These are phyloP conservation scores for Dianthus caryophyllus DNA, from an alignment of 148 eudicot species.

Conservation along the genomic window DNA sequence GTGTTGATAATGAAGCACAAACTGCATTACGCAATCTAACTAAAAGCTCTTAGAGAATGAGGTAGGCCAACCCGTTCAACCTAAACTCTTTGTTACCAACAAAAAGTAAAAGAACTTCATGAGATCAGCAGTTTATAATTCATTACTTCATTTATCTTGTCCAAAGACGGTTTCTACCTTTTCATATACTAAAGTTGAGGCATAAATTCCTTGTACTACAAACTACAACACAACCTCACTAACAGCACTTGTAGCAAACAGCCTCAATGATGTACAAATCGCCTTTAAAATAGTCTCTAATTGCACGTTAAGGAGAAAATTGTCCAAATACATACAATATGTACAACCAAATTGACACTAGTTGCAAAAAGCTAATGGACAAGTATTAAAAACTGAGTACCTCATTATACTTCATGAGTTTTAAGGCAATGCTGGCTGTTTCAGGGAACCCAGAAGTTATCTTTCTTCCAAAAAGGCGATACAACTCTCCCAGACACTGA, in stretches of 20 bases:
- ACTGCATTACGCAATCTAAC: background rate
- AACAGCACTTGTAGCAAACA: background rate
- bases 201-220: background rate
- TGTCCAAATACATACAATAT: background rate
- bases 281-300: background rate
- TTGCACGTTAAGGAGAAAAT: background rate
- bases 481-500: conserved; percentile 90
- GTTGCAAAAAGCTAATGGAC: background rate
- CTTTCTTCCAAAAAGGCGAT: conserved; percentile 77
- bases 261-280: background rate
- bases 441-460: conserved; percentile 89
- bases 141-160: background rate
- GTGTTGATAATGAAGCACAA: background rate
- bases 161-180: background rate
- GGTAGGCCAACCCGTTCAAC: too few relatives aligned
- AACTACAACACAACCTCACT: background rate
- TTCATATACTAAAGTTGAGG: background rate
- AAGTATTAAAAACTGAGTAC: conserved; percentile 32
- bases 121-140: background rate
- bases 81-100: too few relatives aligned
- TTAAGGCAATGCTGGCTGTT: conserved; percentile 70
- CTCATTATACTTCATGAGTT: conserved; percentile 86
- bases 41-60: too few relatives aligned
- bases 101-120: too few relatives aligned
- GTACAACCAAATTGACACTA: background rate